phyloP scores from a whole-genome alignment of 129 eudicot genomes.

The Smallanthus sonchifolius region DNA sequence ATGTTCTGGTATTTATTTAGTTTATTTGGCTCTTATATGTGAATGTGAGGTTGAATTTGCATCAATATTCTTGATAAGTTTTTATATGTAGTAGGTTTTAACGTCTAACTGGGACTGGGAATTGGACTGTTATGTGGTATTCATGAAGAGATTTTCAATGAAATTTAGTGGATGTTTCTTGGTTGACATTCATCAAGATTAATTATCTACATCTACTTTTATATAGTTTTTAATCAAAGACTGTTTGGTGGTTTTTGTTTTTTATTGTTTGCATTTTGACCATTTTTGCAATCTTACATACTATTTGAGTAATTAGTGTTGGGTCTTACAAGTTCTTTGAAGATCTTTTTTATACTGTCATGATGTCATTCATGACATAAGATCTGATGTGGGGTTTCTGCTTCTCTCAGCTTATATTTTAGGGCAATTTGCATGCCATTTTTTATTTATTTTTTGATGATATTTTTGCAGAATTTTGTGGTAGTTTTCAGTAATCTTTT shows the following conservation, averaged over 20 bases:
- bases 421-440: constrained; percentile 15
- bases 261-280: constrained; percentile 6
- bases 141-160: constrained; percentile 13
- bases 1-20: background rate
- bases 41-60: constrained; percentile 13
- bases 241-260: background rate
- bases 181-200: constrained; percentile 2
- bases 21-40: constrained; percentile 1
- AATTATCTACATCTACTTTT: constrained; percentile 6
- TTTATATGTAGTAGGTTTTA: background rate
- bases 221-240: constrained; percentile 1
- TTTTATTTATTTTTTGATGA: background rate
- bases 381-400: background rate
- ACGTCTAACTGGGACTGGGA: background rate
- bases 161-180: background rate
- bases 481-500: background rate
- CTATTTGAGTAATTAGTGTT: background rate
- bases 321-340: constrained; percentile 6
- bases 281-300: constrained; percentile 1
- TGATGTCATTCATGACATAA: constrained; percentile 20
- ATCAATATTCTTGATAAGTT: background rate
- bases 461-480: background rate
- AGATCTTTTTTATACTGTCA: constrained; percentile 16
- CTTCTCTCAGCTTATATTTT: background rate
- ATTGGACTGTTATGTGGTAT: constrained; percentile 10